phyloP scores from a whole-genome alignment of 495 filamentous ascomycete genomes.

The Tuber umbilicatum region DNA sequence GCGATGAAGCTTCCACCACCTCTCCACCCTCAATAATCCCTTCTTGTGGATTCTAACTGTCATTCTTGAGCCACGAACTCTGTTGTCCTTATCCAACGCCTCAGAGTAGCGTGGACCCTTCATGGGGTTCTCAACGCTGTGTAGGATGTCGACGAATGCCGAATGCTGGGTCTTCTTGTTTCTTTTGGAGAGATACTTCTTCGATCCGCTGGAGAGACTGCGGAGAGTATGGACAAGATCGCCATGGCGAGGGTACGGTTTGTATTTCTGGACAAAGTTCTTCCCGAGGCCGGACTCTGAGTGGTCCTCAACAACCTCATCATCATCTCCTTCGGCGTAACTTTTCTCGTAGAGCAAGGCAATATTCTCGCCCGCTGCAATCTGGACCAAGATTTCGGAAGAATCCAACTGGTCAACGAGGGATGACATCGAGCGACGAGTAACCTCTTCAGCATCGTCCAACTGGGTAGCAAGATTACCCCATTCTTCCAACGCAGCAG shows the following conservation, averaged over 20 bases:
- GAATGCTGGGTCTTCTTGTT: slow-evolving; percentile 70
- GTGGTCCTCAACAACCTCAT: slow-evolving; percentile 48
- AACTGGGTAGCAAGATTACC: slow-evolving; percentile 76
- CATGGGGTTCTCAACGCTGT: slow-evolving; percentile 71
- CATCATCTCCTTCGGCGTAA: slow-evolving; percentile 56
- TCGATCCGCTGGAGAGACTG: slow-evolving; percentile 54
- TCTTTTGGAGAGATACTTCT: slow-evolving; percentile 67
- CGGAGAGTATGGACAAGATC: slow-evolving; percentile 44
- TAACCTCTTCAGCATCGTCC: slow-evolving; percentile 70
- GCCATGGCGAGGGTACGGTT: slow-evolving; percentile 44
- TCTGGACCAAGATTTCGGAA: slow-evolving; percentile 66
- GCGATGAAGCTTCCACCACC: slow-evolving; percentile 82
- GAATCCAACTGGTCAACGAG: slow-evolving; percentile 88
- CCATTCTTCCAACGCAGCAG: slow-evolving; percentile 80
- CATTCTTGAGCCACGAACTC: slow-evolving; percentile 69
- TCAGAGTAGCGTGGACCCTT: slow-evolving; percentile 65
- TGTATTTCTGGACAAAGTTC: slow-evolving; percentile 44
- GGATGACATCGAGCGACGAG: slow-evolving; percentile 68
- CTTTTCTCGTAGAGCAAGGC: slow-evolving; percentile 83
- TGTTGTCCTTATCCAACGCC: slow-evolving; percentile 65
- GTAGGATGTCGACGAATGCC: slow-evolving; percentile 75
- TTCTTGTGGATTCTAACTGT: slow-evolving; percentile 66
- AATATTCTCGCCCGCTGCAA: slow-evolving; percentile 83
- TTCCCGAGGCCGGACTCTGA: slow-evolving; percentile 43
- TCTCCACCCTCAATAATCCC: slow-evolving; percentile 71